Evolutionary conservation across 2,329 filamentous ascomycete genomes (phyloP), one percentile per base, ranked within the genome.

Genomic region (Colletotrichum sansevieriae): DNA sequence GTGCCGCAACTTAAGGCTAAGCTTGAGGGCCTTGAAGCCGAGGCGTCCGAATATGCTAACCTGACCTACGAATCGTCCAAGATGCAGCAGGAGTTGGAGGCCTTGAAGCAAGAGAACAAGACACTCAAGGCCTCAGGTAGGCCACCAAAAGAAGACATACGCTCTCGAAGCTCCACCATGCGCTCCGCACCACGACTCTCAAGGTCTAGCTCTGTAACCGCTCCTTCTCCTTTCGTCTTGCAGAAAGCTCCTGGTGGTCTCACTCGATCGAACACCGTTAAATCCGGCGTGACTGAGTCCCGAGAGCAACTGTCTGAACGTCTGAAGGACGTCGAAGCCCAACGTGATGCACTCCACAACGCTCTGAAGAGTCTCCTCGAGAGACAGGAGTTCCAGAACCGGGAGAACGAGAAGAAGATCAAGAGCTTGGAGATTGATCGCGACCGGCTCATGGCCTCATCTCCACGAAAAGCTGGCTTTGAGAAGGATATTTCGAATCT

Each of bases 301-400:
- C 85, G 90, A 63, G 92, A 95, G 63, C 86, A 88, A 11, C 80
- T 95, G 15, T 88, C 90, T 2, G 94, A 97, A 73, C 88, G 92
- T 35, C 85, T 97, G 18, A 97, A 97, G 79, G 95, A 98, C 72
- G 91, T 98, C 11, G 95, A 98, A 80, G 90, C 93, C 49, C 96
- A 99, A 81, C 89, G 96, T 54, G 95, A 99, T 79, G 95, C 95
- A 1, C 85, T 99, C 7, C 96, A 98, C 81, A 89, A 88, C 69
- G 94, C 96, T 7, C 84, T 99, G 61, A 95, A 92, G 82, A 93
- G 90, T 70, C 85, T 99, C 15, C 88, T 98, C 12, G 90, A 95
- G 71, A 90, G 96, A 60, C 94, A 98, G 72, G 92, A 95, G 71
- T 87, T 91, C 76, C 93, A 98, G 79, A 92, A 92, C 73, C 90